phyloP scores from a whole-genome alignment of 352 stramenopile species.

The Globisporangium camurandrum region DNA sequence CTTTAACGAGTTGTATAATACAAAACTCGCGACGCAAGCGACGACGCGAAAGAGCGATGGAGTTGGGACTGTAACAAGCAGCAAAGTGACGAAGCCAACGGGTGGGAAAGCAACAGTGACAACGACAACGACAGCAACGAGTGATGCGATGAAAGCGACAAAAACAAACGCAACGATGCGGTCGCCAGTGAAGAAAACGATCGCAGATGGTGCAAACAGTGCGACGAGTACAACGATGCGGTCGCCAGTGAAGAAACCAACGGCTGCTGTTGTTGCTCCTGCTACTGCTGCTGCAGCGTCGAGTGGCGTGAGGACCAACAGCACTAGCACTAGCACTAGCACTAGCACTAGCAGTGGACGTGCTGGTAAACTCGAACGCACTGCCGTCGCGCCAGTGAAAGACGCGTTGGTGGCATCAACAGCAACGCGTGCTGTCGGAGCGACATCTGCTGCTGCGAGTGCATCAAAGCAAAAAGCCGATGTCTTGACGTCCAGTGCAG shows the following conservation, averaged over 20 bases:
- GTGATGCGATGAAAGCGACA: constrained; percentile 6
- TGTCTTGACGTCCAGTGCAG: too few species aligned
- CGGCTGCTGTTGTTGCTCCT: neutral
- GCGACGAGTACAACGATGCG: too few species aligned
- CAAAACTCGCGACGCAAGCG: constrained; percentile 35
- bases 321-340: too few species aligned
- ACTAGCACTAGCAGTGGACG: too few species aligned
- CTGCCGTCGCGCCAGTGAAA: neutral
- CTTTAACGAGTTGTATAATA: constrained; percentile 70
- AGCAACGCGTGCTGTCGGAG: neutral
- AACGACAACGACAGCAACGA: constrained; percentile 4
- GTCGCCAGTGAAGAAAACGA: constrained; percentile 1
- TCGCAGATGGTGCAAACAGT: too few species aligned
- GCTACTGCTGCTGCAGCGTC: neutral
- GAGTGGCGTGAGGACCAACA: too few species aligned
- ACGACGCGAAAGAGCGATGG: too few species aligned
- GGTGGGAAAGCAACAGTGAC: neutral
- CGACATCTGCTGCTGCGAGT: neutral
- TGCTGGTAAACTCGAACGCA: constrained; percentile 4
- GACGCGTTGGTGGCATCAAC: neutral
- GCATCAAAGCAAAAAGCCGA: too few species aligned
- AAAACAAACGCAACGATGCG: neutral
- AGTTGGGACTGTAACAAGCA: constrained; percentile 14
- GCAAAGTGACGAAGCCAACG: constrained; percentile 6
- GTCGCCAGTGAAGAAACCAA: constrained; percentile 1